phyloP scores from a whole-genome alignment of 108 stramenopile species.

The Mediolabrus comicus region DNA sequence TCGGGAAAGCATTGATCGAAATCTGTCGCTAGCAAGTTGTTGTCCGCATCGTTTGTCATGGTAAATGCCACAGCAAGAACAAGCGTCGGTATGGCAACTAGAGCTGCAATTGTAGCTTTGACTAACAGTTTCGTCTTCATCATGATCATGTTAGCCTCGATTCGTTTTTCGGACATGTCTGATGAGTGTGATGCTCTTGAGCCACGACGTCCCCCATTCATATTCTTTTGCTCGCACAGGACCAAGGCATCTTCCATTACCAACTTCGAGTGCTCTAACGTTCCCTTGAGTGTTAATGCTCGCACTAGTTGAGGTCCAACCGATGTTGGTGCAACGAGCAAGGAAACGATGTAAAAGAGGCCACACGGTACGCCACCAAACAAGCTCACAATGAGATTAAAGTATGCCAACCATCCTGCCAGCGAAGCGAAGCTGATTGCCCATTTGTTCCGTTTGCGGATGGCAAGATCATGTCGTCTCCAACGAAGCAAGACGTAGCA shows the following conservation, averaged over 20 bases:
- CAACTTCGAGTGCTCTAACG: slow-evolving; percentile 2
- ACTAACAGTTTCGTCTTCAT: neutral
- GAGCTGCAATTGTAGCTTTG: slow-evolving; percentile 3
- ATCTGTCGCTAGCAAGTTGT: slow-evolving; percentile 11
- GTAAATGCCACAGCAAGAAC: slow-evolving; percentile 1
- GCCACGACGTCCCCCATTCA: neutral
- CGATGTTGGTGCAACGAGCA: slow-evolving; percentile 25
- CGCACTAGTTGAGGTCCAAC: slow-evolving; percentile 37
- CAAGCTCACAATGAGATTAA: slow-evolving; percentile 30
- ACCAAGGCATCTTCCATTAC: slow-evolving; percentile 17
- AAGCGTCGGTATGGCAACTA: slow-evolving; percentile 8
- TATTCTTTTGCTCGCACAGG: slow-evolving; percentile 7
- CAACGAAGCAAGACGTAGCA: slow-evolving; percentile 19
- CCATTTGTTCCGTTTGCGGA: slow-evolving; percentile 25
- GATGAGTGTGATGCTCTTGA: slow-evolving; percentile 14
- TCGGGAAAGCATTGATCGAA: slow-evolving; percentile 17
- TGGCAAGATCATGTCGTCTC: slow-evolving; percentile 16
- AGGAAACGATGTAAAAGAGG: slow-evolving; percentile 25
- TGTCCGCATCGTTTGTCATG: neutral
- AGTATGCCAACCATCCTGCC: slow-evolving; percentile 47
- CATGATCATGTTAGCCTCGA: slow-evolving; percentile 9
- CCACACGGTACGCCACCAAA: slow-evolving; percentile 23
- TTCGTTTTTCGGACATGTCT: slow-evolving; percentile 31
- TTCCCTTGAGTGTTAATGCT: slow-evolving; percentile 15
- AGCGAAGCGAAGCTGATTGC: slow-evolving; percentile 21